Conservation (phyloP, 2,329 filamentous ascomycete genomes). For the Botrytis pseudocinerea region DNA sequence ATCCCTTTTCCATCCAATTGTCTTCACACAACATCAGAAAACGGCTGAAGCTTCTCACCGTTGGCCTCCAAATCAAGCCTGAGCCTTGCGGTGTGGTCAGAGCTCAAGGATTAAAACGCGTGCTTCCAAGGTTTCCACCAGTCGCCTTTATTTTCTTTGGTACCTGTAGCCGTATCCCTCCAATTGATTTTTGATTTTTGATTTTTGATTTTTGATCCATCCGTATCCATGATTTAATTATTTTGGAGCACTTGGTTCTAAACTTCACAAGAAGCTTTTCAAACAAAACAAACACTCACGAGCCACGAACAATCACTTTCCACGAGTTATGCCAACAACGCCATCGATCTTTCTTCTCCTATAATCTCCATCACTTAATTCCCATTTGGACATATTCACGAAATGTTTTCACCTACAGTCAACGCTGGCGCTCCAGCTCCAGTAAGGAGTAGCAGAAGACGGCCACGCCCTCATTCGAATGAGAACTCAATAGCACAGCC, state of each 20-base stretch:
- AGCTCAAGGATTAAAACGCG: constrained; percentile 11
- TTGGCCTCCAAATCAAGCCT: neutral
- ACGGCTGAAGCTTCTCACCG: neutral
- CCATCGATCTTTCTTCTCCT: neutral
- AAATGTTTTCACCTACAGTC: constrained; percentile 61
- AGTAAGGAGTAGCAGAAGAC: constrained; percentile 58
- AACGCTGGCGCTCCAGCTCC: constrained; percentile 53
- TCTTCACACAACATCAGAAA: neutral
- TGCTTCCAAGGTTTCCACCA: constrained; percentile 4
- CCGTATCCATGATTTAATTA: constrained; percentile 4
- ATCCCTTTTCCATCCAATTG: neutral
- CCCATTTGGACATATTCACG: neutral
- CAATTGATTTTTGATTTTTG: constrained; percentile 5
- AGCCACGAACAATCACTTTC: neutral
- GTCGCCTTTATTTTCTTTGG: constrained; percentile 4
- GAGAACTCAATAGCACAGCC: constrained; percentile 57
- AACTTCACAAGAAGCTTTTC: constrained; percentile 12
- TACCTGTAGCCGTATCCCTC: neutral
- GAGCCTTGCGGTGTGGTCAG: neutral
- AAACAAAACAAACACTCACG: constrained; percentile 1
- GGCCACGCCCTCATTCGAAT: constrained; percentile 58
- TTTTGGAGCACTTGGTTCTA: constrained; percentile 4
- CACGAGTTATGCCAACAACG: constrained; percentile 12
- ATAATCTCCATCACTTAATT: neutral
- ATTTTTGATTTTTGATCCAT: constrained; percentile 4